Evolutionary conservation across 2,329 filamentous ascomycete species (phyloP).

Genomic region (Talaromyces albobiverticillius): DNA sequence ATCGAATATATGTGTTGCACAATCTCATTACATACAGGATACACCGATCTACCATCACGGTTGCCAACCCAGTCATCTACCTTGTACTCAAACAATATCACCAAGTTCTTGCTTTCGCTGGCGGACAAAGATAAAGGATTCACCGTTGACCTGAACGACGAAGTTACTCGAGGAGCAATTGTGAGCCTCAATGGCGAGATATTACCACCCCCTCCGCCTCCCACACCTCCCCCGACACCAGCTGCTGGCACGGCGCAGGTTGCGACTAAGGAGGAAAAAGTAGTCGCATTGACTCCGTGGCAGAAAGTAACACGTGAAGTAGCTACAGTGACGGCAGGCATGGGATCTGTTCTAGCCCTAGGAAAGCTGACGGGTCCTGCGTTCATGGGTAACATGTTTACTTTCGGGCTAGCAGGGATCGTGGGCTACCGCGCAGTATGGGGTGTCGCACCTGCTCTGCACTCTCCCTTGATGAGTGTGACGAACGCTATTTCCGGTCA

Average conservation of each 20-base stretch:
- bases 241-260: constrained; percentile 49
- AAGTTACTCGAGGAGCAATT: constrained; percentile 81
- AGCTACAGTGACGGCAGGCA: constrained; percentile 68
- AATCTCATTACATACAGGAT: constrained; percentile 49
- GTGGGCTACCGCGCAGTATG: constrained; percentile 88
- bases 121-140: constrained; percentile 73
- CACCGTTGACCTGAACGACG: constrained; percentile 75
- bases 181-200: constrained; percentile 76
- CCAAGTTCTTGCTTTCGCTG: constrained; percentile 82
- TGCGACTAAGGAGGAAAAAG: constrained; percentile 53
- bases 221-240: constrained; percentile 55
- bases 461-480: constrained; percentile 87
- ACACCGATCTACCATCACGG: constrained; percentile 82
- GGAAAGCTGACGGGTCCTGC: constrained; percentile 78
- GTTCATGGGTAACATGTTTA: constrained; percentile 87
- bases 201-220: constrained; percentile 70
- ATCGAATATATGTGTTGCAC: background rate
- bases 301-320: constrained; percentile 77
- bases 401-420: constrained; percentile 76
- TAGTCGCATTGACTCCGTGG: constrained; percentile 73
- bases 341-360: constrained; percentile 71
- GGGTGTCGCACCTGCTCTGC: constrained; percentile 78
- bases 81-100: constrained; percentile 90
- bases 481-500: constrained; percentile 83
- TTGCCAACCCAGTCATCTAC: constrained; percentile 87